These are phyloP conservation scores for Paramecium octaurelia DNA, from an alignment of 73 alveolate species.

Conservation along the genomic window DNA sequence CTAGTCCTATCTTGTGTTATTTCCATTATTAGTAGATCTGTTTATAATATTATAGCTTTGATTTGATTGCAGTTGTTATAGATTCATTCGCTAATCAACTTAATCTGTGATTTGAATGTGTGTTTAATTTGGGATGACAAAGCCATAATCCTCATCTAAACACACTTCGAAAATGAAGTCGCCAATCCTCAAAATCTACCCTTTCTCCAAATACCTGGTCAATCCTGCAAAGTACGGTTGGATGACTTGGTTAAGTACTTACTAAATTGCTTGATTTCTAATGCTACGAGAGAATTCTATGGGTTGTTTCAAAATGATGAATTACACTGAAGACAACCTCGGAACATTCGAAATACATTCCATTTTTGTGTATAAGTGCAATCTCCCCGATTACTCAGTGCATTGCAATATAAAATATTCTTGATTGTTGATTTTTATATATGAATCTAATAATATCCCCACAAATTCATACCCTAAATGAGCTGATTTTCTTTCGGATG, in stretches of 20 bases:
- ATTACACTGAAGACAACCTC: not conserved
- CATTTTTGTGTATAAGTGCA: not conserved
- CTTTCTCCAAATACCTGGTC: constrained; percentile 16
- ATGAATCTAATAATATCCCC: not conserved
- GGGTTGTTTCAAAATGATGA: not conserved
- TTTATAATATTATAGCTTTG: not conserved
- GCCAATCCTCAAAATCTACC: not conserved
- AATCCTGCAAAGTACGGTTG: not conserved
- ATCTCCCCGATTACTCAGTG: not conserved
- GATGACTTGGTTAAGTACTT: not conserved
- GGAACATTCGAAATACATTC: not conserved
- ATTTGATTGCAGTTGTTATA: not conserved
- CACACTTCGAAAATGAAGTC: not conserved
- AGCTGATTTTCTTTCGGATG: not conserved
- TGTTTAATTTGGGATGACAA: constrained; percentile 9
- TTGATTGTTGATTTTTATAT: not conserved
- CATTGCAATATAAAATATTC: not conserved
- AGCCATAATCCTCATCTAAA: constrained; percentile 16
- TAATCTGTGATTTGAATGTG: not conserved
- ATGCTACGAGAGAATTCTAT: not conserved
- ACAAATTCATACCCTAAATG: not conserved
- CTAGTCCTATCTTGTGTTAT: not conserved
- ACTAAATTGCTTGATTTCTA: not conserved
- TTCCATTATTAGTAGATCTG: not conserved
- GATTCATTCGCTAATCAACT: not conserved